Evolutionary conservation across 2,329 filamentous ascomycete species (phyloP).

Genomic region (Aspergillus sp.): DNA sequence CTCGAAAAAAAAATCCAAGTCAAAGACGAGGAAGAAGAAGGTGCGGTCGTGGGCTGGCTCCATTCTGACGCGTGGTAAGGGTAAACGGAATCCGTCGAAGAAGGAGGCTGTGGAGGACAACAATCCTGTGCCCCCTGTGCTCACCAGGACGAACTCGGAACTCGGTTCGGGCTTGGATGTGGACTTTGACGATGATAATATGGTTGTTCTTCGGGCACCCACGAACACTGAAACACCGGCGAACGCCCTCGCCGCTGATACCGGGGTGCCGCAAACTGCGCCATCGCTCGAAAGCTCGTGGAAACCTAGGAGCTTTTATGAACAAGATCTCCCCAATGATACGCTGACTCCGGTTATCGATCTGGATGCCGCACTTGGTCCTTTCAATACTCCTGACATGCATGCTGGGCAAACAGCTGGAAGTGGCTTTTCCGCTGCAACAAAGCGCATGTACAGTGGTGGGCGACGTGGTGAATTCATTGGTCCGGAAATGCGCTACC

Average conservation of each 20-base stretch:
- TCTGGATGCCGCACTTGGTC: slow-evolving; percentile 84
- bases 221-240: slow-evolving; percentile 30
- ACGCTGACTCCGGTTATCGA: slow-evolving; percentile 77
- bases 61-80: slow-evolving; percentile 43
- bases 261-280: slow-evolving; percentile 8
- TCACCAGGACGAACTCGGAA: slow-evolving; percentile 36
- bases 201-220: slow-evolving; percentile 41
- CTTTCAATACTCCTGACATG: slow-evolving; percentile 67
- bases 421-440: slow-evolving; percentile 34
- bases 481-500: slow-evolving; percentile 44
- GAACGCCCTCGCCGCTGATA: slow-evolving; percentile 12
- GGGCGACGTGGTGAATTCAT: slow-evolving; percentile 40
- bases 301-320: slow-evolving; percentile 40
- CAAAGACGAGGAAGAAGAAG: slow-evolving; percentile 59
- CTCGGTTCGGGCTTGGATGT: slow-evolving; percentile 38
- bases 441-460: slow-evolving; percentile 44
- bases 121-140: slow-evolving; percentile 29
- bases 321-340: slow-evolving; percentile 51
- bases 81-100: slow-evolving; percentile 40
- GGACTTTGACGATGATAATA: slow-evolving; percentile 45
- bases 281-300: slow-evolving; percentile 31
- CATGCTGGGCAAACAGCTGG: slow-evolving; percentile 23
- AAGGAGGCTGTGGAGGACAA: slow-evolving; percentile 31
- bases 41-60: slow-evolving; percentile 59
- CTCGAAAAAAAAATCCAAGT: slow-evolving; percentile 27